phyloP scores from a whole-genome alignment of 1,284 basidiomycete species.

The Cutaneotrichosporon mucoides region DNA sequence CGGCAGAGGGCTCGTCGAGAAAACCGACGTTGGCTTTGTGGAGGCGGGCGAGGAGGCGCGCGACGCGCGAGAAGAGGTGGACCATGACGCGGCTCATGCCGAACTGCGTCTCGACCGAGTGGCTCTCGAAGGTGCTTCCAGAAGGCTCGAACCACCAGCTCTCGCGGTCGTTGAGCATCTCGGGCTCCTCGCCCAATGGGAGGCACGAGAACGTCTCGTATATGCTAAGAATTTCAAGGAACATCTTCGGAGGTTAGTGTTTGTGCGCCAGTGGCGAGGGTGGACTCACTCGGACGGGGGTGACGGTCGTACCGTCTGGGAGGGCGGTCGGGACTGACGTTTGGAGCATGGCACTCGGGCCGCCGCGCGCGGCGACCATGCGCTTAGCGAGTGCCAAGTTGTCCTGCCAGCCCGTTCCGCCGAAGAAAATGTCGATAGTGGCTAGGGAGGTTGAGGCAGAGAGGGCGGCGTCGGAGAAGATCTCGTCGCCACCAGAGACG shows the following conservation, averaged over 20 bases:
- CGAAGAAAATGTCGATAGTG: slow-evolving; percentile 53
- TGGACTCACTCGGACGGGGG: slow-evolving; percentile 34
- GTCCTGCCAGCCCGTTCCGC: slow-evolving; percentile 51
- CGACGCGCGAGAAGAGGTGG: slow-evolving; percentile 37
- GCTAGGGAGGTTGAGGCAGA: slow-evolving; percentile 51
- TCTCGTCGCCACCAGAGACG: slow-evolving; percentile 15
- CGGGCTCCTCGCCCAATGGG: slow-evolving; percentile 50
- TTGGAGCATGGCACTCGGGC: slow-evolving; percentile 45
- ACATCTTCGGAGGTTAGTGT: slow-evolving; percentile 19
- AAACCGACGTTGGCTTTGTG: slow-evolving; percentile 12
- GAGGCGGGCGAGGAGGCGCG: slow-evolving; percentile 35
- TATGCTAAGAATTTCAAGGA: slow-evolving; percentile 54
- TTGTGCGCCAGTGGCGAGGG: too few species aligned
- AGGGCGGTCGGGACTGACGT: slow-evolving; percentile 25
- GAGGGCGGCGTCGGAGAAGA: slow-evolving; percentile 49
- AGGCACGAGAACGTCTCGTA: slow-evolving; percentile 54
- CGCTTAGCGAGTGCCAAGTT: slow-evolving; percentile 52
- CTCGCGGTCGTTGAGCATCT: slow-evolving; percentile 47
- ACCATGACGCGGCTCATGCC: slow-evolving; percentile 50
- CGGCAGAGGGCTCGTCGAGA: slow-evolving; percentile 26
- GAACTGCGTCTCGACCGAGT: slow-evolving; percentile 55
- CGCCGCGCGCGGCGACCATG: slow-evolving; percentile 50
- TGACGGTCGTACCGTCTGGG: slow-evolving; percentile 47
- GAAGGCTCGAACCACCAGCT: slow-evolving; percentile 50
- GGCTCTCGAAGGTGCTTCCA: slow-evolving; percentile 44